These are phyloP conservation scores for Syzygium syzygioides DNA, from an alignment of 441 rosid species.

Conservation along the genomic window DNA sequence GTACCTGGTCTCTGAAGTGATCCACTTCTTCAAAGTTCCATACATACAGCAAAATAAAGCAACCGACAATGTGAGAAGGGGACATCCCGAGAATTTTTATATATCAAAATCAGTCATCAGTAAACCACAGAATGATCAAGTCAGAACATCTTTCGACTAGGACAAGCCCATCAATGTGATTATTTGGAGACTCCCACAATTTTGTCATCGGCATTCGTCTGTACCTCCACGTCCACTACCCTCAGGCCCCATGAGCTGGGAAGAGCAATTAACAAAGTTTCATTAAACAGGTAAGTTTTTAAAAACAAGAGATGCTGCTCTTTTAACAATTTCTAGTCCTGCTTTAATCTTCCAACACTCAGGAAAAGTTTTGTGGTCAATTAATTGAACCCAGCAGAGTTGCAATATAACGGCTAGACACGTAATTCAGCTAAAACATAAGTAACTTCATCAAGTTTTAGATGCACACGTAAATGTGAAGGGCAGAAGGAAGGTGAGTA, in stretches of 20 bases:
- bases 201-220: not conserved
- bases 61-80: not conserved
- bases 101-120: not conserved
- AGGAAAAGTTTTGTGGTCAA: not conserved
- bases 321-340: not conserved
- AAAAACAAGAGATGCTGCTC: not conserved
- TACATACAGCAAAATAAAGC: not conserved
- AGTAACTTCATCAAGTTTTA: not conserved
- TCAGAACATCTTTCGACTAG: not conserved
- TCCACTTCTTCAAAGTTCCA: not conserved
- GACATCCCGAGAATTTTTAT: not conserved
- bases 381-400: not conserved
- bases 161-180: not conserved
- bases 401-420: not conserved
- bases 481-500: not conserved
- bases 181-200: not conserved
- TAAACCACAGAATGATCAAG: not conserved
- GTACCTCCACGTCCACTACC: not conserved
- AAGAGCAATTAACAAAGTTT: not conserved
- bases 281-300: not conserved
- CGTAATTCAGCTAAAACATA: not conserved
- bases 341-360: not conserved
- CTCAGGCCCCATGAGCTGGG: not conserved
- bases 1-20: not conserved
- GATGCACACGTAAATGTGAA: not conserved